A percentile compares a stretch with the other conserved stretches of the same genome.
Conservation (phyloP, 2,329 filamentous ascomycete genomes). For the Xylariales sp. region DNA sequence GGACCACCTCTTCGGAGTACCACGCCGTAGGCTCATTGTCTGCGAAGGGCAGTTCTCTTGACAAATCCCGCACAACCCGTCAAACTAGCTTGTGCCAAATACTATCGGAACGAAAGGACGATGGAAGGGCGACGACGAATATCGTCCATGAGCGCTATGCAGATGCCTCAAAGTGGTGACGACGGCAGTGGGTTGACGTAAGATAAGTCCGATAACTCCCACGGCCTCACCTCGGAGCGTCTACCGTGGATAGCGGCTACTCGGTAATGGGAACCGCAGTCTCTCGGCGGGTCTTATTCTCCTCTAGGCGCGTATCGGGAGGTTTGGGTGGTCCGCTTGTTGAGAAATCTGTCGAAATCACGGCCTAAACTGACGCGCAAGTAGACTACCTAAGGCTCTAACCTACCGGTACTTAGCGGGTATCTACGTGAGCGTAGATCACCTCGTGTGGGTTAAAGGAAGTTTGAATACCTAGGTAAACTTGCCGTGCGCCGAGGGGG, state of each 20-base stretch:
- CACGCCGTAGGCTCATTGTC: conserved; percentile 44
- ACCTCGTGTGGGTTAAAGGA: neutral
- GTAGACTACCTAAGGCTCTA: too few species aligned
- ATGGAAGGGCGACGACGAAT: neutral
- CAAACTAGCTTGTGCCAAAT: conserved; percentile 1
- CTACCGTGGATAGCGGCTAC: neutral
- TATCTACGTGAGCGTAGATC: neutral
- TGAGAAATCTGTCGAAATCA: too few species aligned
- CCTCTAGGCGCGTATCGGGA: neutral
- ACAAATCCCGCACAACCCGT: neutral
- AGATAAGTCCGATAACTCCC: conserved; percentile 21
- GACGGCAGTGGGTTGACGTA: neutral
- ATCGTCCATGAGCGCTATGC: conserved; percentile 28
- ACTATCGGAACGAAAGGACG: conserved; percentile 13
- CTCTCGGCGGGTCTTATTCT: conserved; percentile 6
- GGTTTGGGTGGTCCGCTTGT: too few species aligned
- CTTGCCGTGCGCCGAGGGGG: too few species aligned
- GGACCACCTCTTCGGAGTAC: conserved; percentile 48
- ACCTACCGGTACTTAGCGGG: neutral
- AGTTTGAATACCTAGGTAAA: too few species aligned
- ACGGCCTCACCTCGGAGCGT: conserved; percentile 13
- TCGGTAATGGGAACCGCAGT: conserved; percentile 6
- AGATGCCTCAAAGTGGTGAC: neutral
- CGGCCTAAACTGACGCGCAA: too few species aligned
- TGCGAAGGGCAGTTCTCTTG: conserved; percentile 7